phyloP scores from a whole-genome alignment of 2,329 filamentous ascomycete genomes.

The Colletotrichum sp. region DNA sequence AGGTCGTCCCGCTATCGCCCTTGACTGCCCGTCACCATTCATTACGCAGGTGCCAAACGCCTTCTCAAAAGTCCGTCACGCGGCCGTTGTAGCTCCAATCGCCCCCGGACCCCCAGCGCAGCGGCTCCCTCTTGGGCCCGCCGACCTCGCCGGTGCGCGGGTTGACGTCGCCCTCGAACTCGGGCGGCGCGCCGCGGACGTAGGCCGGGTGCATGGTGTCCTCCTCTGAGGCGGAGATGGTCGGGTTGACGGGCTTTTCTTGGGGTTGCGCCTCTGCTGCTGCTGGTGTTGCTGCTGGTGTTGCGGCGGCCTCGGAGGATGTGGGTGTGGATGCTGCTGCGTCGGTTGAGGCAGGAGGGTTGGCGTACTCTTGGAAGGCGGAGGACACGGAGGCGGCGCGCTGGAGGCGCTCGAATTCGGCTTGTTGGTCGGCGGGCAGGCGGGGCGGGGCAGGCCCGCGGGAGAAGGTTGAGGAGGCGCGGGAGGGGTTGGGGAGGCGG shows the following conservation, averaged over 20 bases:
- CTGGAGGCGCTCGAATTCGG: slow-evolving; percentile 88
- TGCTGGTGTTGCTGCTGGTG: slow-evolving; percentile 27
- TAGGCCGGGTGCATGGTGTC: slow-evolving; percentile 68
- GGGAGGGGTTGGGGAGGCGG: neutral
- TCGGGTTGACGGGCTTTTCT: slow-evolving; percentile 11
- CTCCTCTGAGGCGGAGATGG: slow-evolving; percentile 38
- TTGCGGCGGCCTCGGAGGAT: slow-evolving; percentile 23
- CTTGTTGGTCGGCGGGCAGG: slow-evolving; percentile 87
- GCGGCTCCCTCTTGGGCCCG: slow-evolving; percentile 94
- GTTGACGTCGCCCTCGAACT: slow-evolving; percentile 92
- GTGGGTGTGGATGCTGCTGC: neutral
- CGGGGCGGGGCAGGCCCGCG: slow-evolving; percentile 77
- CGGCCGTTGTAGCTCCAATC: slow-evolving; percentile 95
- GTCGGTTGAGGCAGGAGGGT: neutral
- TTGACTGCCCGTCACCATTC: neutral
- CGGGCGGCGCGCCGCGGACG: slow-evolving; percentile 78
- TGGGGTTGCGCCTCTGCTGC: neutral
- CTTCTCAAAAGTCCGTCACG: slow-evolving; percentile 83
- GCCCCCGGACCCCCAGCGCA: slow-evolving; percentile 80
- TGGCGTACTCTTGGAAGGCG: slow-evolving; percentile 37
- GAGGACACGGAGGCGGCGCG: slow-evolving; percentile 57
- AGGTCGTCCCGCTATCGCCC: neutral
- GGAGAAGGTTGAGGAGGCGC: slow-evolving; percentile 46
- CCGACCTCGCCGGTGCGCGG: slow-evolving; percentile 95
- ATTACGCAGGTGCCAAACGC: too few relatives aligned